A percentile compares a stretch with the other conserved stretches of the same genome.
These are phyloP conservation scores for Phytophthora europaea DNA, from an alignment of 352 stramenopile species.

Conservation along the genomic window DNA sequence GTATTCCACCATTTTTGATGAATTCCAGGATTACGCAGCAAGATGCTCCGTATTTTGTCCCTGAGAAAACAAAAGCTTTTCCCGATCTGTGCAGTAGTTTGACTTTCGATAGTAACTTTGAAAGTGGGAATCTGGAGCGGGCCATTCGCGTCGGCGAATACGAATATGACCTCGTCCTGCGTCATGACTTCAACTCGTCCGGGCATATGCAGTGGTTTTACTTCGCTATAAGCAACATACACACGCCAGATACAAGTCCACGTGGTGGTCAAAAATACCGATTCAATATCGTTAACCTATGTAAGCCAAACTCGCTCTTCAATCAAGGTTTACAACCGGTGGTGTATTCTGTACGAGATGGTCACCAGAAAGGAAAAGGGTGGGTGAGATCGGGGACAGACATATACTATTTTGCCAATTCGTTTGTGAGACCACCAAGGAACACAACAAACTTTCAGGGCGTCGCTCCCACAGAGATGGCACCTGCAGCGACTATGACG, in stretches of 20 bases:
- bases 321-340: slow-evolving; percentile 93
- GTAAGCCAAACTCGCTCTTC: slow-evolving; percentile 93
- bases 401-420: slow-evolving; percentile 91
- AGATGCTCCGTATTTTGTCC: slow-evolving; percentile 51
- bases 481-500: neutral
- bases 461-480: slow-evolving; percentile 5
- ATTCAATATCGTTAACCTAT: slow-evolving; percentile 96
- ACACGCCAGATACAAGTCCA: slow-evolving; percentile 5
- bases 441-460: slow-evolving; percentile 12
- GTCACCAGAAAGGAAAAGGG: slow-evolving; percentile 54
- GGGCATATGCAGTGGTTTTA: slow-evolving; percentile 96
- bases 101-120: slow-evolving; percentile 94
- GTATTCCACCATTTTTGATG: slow-evolving; percentile 36
- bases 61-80: slow-evolving; percentile 37
- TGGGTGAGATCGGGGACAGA: slow-evolving; percentile 83
- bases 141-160: slow-evolving; percentile 83
- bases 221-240: slow-evolving; percentile 90
- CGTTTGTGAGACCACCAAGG: slow-evolving; percentile 46
- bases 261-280: slow-evolving; percentile 59
- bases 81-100: slow-evolving; percentile 42
- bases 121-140: slow-evolving; percentile 92
- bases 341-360: slow-evolving; percentile 87
- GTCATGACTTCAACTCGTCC: slow-evolving; percentile 85
- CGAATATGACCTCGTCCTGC: slow-evolving; percentile 93
- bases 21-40: slow-evolving; percentile 12